Conservation (phyloP, 768 basidiomycete genomes). For the Naganishia friedmannii region DNA sequence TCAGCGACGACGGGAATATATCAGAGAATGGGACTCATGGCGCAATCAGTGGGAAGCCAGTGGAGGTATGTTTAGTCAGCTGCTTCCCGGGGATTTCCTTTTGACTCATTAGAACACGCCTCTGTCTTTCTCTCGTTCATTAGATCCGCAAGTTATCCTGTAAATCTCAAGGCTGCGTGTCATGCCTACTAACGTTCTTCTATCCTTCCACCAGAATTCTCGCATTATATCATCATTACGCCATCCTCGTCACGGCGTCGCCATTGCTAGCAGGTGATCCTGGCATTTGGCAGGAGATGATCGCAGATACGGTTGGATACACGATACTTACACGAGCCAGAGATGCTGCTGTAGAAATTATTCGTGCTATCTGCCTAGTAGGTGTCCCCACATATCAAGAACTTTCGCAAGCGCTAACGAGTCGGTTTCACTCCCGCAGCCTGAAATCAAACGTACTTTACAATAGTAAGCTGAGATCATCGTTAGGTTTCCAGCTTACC, state of each 20-base stretch:
- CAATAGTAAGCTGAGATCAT: slow-evolving; percentile 38
- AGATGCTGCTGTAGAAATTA: slow-evolving; percentile 48
- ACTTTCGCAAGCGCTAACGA: not conserved
- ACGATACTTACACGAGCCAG: slow-evolving; percentile 42
- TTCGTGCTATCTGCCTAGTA: slow-evolving; percentile 48
- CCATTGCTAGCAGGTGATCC: slow-evolving; percentile 37
- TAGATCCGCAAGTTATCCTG: slow-evolving; percentile 42
- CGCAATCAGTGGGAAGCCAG: slow-evolving; percentile 26
- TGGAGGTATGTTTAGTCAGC: slow-evolving; percentile 15
- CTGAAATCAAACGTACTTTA: slow-evolving; percentile 47
- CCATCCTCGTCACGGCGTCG: slow-evolving; percentile 42
- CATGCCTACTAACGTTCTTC: not conserved
- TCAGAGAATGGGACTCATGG: slow-evolving; percentile 27
- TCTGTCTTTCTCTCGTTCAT: not conserved
- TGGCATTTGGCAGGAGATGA: slow-evolving; percentile 43
- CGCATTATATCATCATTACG: slow-evolving; percentile 45
- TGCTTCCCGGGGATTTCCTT: not conserved
- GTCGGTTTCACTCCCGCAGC: slow-evolving; percentile 27
- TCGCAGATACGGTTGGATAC: slow-evolving; percentile 40
- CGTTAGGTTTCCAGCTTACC: not conserved
- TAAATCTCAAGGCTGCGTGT: too few relatives aligned
- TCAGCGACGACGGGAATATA: slow-evolving; percentile 14
- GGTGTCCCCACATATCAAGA: slow-evolving; percentile 9
- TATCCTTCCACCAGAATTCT: slow-evolving; percentile 38
- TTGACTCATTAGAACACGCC: not conserved